A percentile compares a stretch with the other conserved stretches of the same genome.
phyloP scores from a whole-genome alignment of 805 yeast genomes.

The Lachancea meyersii region DNA sequence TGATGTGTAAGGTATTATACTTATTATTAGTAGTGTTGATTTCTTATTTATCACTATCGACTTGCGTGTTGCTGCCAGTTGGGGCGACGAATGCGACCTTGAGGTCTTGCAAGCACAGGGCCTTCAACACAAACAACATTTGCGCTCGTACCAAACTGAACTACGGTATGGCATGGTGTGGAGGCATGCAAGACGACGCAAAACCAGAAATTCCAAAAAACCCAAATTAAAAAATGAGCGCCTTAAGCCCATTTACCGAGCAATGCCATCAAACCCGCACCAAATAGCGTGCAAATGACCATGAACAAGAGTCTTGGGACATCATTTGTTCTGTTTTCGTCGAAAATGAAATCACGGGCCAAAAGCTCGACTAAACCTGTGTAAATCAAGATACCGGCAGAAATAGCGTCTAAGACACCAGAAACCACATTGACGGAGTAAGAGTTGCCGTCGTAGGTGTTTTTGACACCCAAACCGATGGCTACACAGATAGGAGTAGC shows the following conservation, averaged over 20 bases:
- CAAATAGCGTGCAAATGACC: slow-evolving; percentile 36
- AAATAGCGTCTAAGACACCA: slow-evolving; percentile 64
- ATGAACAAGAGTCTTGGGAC: slow-evolving; percentile 37
- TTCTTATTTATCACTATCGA: no score
- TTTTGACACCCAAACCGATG: slow-evolving; percentile 65
- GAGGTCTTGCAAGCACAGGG: no score
- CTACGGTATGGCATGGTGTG: no score
- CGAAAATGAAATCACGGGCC: slow-evolving; percentile 64
- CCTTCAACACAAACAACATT: no score
- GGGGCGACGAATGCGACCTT: no score
- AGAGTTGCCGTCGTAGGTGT: slow-evolving; percentile 49
- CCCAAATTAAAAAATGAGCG: neutral
- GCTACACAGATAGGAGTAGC: slow-evolving; percentile 69
- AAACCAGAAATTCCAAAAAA: neutral
- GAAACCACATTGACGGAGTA: slow-evolving; percentile 49
- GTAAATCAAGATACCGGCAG: slow-evolving; percentile 67
- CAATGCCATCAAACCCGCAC: slow-evolving; percentile 67
- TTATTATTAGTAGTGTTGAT: no score
- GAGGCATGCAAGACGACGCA: no score
- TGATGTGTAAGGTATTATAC: no score
- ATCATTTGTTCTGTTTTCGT: slow-evolving; percentile 37
- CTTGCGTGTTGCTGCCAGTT: no score
- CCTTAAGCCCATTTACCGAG: slow-evolving; percentile 67
- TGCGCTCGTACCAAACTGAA: no score
- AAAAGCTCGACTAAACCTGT: slow-evolving; percentile 69